These are phyloP conservation scores for Cryptococcus sp. DNA, from an alignment of 1,284 basidiomycete species.

Conservation along the genomic window DNA sequence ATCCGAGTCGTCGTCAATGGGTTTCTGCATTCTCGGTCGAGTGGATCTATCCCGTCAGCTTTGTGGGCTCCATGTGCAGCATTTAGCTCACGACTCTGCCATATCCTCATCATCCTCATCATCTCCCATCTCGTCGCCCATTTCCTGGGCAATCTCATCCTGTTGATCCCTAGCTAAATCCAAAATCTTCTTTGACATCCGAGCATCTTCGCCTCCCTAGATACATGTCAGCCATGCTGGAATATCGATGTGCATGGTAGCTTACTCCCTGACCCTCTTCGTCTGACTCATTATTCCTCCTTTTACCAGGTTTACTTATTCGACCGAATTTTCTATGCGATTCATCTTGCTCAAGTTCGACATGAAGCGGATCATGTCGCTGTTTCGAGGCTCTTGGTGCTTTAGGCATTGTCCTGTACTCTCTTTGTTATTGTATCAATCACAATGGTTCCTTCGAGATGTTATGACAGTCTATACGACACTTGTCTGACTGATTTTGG, in stretches of 20 bases:
- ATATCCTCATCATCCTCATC: conserved; percentile 41
- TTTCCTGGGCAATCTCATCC: conserved; percentile 70
- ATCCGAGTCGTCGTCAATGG: conserved; percentile 36
- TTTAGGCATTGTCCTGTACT: conserved; percentile 33
- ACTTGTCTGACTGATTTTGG: no score
- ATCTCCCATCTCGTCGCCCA: conserved; percentile 44
- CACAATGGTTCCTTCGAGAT: no score
- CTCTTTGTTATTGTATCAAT: no score
- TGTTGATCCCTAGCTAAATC: conserved; percentile 91
- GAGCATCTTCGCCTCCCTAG: conserved; percentile 73
- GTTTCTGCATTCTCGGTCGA: conserved; percentile 18
- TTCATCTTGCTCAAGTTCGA: conserved; percentile 74
- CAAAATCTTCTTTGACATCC: conserved; percentile 83
- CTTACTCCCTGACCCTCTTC: conserved; percentile 54
- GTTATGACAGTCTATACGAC: no score
- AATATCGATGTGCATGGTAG: not conserved
- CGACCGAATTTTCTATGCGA: conserved; percentile 68
- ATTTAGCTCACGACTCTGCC: conserved; percentile 24
- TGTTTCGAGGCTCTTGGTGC: conserved; percentile 24
- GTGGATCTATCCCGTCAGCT: conserved; percentile 15
- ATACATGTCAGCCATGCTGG: not conserved
- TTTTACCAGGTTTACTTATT: conserved; percentile 62
- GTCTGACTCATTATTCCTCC: conserved; percentile 57
- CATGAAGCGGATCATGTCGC: conserved; percentile 77
- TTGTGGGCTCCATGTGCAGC: not conserved